phyloP scores from a whole-genome alignment of 768 basidiomycete genomes.

The Sporobolomyces phaffii region DNA sequence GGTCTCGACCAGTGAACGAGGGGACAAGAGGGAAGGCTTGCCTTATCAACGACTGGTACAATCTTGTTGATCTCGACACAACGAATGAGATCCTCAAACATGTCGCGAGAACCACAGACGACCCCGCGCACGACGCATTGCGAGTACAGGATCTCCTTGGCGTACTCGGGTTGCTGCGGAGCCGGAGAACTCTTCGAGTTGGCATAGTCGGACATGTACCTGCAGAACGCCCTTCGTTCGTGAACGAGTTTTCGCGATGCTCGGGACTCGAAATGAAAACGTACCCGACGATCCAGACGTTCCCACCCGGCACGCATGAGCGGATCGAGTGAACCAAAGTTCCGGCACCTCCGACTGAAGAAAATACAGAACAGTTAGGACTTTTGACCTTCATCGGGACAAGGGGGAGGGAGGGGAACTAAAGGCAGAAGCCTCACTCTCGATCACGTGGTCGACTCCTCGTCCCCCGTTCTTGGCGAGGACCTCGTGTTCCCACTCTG shows the following conservation, averaged over 20 bases:
- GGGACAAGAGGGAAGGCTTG: neutral
- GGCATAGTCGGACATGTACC: constrained; percentile 32
- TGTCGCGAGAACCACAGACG: constrained; percentile 57
- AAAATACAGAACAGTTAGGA: neutral
- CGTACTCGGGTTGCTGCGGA: constrained; percentile 8
- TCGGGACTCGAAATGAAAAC: neutral
- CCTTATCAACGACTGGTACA: constrained; percentile 29
- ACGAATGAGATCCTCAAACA: constrained; percentile 54
- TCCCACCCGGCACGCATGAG: constrained; percentile 7
- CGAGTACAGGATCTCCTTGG: constrained; percentile 31
- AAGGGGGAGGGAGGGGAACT: neutral
- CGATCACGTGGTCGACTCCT: constrained; percentile 44
- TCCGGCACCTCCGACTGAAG: constrained; percentile 14
- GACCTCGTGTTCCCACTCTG: constrained; percentile 59
- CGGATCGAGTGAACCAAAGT: constrained; percentile 21
- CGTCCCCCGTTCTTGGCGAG: constrained; percentile 30
- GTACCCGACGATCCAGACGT: constrained; percentile 27
- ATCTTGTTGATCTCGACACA: constrained; percentile 24
- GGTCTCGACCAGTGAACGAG: no score
- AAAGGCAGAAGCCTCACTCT: no score
- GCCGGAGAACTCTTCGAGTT: neutral
- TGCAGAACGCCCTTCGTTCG: no score
- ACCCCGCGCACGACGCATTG: constrained; percentile 52
- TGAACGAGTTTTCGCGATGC: no score
- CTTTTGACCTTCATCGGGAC: neutral